phyloP scores from a whole-genome alignment of 768 basidiomycete species.

The Suillus plorans region DNA sequence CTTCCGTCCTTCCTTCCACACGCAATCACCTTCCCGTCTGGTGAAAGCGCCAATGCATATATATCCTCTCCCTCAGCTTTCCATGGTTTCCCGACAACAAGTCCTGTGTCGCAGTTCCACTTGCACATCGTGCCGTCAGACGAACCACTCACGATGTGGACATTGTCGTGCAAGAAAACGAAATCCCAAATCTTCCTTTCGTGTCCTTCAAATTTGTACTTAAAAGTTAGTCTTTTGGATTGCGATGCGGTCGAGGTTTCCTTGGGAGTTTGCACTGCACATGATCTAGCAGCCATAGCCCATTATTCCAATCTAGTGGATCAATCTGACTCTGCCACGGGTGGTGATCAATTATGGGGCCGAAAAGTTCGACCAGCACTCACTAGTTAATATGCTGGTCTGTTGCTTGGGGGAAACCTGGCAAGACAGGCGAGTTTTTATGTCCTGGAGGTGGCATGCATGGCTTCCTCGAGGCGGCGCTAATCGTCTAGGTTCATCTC shows the following conservation, averaged over 20 bases:
- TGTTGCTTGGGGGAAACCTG: neutral
- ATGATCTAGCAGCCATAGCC: no score
- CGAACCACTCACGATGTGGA: neutral
- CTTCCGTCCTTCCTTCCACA: neutral
- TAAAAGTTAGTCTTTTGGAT: rapidly evolving
- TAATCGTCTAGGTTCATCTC: neutral
- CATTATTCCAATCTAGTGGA: neutral
- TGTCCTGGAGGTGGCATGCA: neutral
- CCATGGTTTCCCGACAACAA: neutral
- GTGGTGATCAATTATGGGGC: no score
- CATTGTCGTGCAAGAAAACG: neutral
- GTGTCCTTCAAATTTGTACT: no score
- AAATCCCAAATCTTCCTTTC: neutral
- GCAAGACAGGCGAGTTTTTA: neutral
- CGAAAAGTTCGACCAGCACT: neutral
- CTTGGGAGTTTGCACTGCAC: no score
- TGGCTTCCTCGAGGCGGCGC: neutral
- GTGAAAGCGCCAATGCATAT: neutral
- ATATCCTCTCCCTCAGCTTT: neutral
- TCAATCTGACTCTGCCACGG: neutral
- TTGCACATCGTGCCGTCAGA: neutral
- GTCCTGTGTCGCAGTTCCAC: neutral
- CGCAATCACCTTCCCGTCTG: neutral
- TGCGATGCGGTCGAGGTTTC: no score
- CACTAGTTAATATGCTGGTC: neutral